A percentile compares a stretch with the other conserved stretches of the same genome.
These are phyloP conservation scores for Suhomyces taliae DNA, from an alignment of 1,139 yeast genomes.

Conservation along the genomic window DNA sequence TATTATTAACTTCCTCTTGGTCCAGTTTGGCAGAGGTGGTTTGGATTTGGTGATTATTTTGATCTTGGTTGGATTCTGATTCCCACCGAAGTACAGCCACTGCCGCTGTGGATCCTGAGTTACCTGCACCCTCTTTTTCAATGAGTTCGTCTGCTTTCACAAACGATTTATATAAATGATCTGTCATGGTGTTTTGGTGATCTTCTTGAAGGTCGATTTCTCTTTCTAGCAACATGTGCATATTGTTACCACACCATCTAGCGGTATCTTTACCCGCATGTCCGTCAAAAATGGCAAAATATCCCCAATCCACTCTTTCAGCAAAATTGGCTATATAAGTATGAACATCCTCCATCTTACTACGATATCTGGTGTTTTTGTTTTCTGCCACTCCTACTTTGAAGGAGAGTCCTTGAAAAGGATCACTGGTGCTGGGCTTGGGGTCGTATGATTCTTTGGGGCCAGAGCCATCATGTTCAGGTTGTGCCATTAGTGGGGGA, in stretches of 20 bases:
- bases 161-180: constrained; percentile 60
- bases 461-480: not conserved
- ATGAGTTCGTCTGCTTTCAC: constrained; percentile 72
- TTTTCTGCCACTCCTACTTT: constrained; percentile 90
- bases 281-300: constrained; percentile 95
- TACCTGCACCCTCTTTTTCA: constrained; percentile 57
- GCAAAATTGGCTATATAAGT: constrained; percentile 91
- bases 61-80: constrained; percentile 16
- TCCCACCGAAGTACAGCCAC: constrained; percentile 94
- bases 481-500: not conserved
- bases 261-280: constrained; percentile 96
- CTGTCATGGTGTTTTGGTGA: constrained; percentile 36
- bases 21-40: not conserved
- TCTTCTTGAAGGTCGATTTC: constrained; percentile 34
- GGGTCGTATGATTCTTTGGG: not conserved
- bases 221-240: constrained; percentile 66
- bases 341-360: constrained; percentile 96
- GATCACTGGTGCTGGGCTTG: constrained; percentile 20
- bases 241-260: constrained; percentile 89
- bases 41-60: constrained; percentile 22
- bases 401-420: constrained; percentile 58
- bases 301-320: constrained; percentile 88
- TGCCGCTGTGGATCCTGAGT: constrained; percentile 93
- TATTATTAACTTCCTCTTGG: not conserved
- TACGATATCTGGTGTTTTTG: constrained; percentile 74